phyloP scores from a whole-genome alignment of 805 yeast species.

The Candida schatavii region DNA sequence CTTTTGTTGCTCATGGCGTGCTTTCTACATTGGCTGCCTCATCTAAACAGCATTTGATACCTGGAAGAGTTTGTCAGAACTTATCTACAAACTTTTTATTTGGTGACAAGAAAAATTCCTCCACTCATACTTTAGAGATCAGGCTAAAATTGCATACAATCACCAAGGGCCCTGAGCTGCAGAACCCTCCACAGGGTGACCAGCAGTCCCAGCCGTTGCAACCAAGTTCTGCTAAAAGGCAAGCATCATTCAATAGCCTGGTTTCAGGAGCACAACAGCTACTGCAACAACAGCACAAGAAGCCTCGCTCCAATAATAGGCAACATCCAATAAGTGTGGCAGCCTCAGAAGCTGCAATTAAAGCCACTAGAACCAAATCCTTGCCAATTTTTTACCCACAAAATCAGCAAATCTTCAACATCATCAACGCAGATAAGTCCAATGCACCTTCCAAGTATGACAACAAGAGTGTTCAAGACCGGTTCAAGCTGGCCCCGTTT shows the following conservation, averaged over 20 bases:
- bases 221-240: slow-evolving; percentile 8
- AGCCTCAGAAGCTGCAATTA: slow-evolving; percentile 22
- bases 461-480: slow-evolving; percentile 38
- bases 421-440: slow-evolving; percentile 40
- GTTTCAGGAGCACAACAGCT: slow-evolving; percentile 7
- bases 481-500: slow-evolving; percentile 46
- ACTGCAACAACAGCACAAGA: slow-evolving; percentile 7
- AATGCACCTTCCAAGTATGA: slow-evolving; percentile 38
- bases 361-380: slow-evolving; percentile 44
- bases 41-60: slow-evolving; percentile 27
- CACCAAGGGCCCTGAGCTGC: slow-evolving; percentile 14
- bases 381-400: slow-evolving; percentile 40
- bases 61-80: slow-evolving; percentile 60
- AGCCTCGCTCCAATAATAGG: slow-evolving; percentile 7
- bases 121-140: slow-evolving; percentile 55
- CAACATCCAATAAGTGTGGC: slow-evolving; percentile 4
- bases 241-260: slow-evolving; percentile 4
- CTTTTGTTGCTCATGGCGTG: slow-evolving; percentile 43
- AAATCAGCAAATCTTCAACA: slow-evolving; percentile 37
- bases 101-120: slow-evolving; percentile 33
- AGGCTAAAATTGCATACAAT: slow-evolving; percentile 48
- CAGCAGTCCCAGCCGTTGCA: slow-evolving; percentile 10
- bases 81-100: slow-evolving; percentile 44
- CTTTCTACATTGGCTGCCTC: slow-evolving; percentile 28
- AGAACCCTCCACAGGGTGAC: slow-evolving; percentile 6